Percentiles rank a stretch among this genome's conserved stretches.
phyloP scores from a whole-genome alignment of 192 early-diverging fungal genomes.

The Backusella luteola region DNA sequence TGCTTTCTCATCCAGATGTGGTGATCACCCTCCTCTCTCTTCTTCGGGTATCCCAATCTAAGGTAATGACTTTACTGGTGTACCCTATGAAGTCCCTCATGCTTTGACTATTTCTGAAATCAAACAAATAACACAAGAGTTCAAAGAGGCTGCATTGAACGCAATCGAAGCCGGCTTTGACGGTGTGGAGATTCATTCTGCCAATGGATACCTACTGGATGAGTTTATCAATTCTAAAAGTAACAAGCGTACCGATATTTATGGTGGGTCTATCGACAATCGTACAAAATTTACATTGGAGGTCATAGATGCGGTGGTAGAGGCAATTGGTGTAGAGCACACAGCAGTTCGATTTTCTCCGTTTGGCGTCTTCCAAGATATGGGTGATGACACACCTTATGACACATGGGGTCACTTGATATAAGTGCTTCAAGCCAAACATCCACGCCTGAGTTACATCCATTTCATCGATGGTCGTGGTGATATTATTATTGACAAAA shows the following conservation, averaged over 20 bases:
- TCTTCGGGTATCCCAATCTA: slow-evolving; percentile 24
- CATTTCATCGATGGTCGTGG: slow-evolving; percentile 32
- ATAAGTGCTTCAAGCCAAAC: slow-evolving; percentile 14
- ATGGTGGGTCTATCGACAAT: slow-evolving; percentile 28
- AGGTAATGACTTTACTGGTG: neutral
- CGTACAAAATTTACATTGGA: slow-evolving; percentile 31
- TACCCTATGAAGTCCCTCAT: slow-evolving; percentile 17
- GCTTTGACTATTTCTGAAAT: slow-evolving; percentile 11
- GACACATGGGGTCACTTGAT: slow-evolving; percentile 29
- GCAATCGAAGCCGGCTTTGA: slow-evolving; percentile 84
- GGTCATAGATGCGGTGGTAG: slow-evolving; percentile 18
- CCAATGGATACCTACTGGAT: slow-evolving; percentile 88
- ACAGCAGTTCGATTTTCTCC: slow-evolving; percentile 34
- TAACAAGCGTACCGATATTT: slow-evolving; percentile 69
- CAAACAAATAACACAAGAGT: neutral
- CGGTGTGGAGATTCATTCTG: slow-evolving; percentile 85
- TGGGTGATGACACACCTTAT: slow-evolving; percentile 27
- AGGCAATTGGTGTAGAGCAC: slow-evolving; percentile 26
- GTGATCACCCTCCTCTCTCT: neutral
- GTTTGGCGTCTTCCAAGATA: slow-evolving; percentile 24
- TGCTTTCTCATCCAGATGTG: neutral
- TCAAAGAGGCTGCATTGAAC: slow-evolving; percentile 52
- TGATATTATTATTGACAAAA: slow-evolving; percentile 32
- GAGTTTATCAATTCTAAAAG: slow-evolving; percentile 73
- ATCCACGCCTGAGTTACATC: slow-evolving; percentile 30